Conservation (phyloP, 2,329 filamentous ascomycete species). For the Paecilomyces fulvus region DNA sequence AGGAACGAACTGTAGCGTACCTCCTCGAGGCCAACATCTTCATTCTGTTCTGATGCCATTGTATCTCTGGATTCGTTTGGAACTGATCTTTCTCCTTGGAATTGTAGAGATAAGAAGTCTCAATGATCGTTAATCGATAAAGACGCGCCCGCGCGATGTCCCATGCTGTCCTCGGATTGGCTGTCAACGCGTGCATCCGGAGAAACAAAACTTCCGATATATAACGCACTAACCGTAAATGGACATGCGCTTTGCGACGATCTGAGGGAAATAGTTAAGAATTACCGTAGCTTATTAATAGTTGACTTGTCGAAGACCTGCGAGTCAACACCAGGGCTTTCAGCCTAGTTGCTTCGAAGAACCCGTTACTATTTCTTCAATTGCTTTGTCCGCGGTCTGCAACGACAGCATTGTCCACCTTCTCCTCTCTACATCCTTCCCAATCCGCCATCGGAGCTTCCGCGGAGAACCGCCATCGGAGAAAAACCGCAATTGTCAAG, state of each 20-base stretch:
- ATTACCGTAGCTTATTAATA: not conserved
- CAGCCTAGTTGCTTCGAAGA: not conserved
- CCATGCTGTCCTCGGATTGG: conserved; percentile 10
- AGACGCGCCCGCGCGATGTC: not conserved
- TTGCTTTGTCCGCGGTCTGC: not conserved
- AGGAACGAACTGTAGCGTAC: conserved; percentile 10
- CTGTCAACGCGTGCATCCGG: conserved; percentile 9
- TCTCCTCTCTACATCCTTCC: not conserved
- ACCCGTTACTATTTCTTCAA: not conserved
- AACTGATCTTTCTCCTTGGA: not conserved
- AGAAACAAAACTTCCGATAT: not conserved
- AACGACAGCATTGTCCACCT: not conserved
- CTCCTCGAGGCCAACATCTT: conserved; percentile 26
- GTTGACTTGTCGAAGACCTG: not conserved
- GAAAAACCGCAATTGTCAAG: not conserved
- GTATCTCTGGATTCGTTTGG: not conserved
- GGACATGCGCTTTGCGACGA: not conserved
- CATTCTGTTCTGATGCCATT: conserved; percentile 17
- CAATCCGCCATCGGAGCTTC: not conserved
- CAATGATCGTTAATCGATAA: conserved; percentile 3
- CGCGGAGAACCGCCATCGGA: conserved; percentile 1
- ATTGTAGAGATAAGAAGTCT: conserved; percentile 5
- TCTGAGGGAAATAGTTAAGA: not conserved
- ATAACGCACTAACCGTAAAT: not conserved
- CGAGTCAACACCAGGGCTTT: not conserved